Evolutionary conservation across 2,329 filamentous ascomycete genomes (phyloP), one percentile per base, ranked within the genome.

Genomic region (Knoxdaviesia capensis): DNA sequence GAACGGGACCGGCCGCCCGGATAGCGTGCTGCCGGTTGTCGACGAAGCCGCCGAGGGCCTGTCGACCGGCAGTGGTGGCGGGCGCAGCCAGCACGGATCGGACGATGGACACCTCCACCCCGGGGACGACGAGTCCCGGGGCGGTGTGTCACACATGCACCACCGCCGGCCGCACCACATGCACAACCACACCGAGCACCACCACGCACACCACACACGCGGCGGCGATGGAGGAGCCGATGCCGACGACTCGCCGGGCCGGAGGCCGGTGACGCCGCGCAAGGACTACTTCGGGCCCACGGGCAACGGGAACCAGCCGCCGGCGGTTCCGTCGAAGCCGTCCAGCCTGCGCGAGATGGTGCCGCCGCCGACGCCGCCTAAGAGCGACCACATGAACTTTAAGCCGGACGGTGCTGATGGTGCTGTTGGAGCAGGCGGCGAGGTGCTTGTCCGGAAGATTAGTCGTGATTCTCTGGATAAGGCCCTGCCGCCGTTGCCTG

Each of bases 31-130:
- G 2, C 88, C 88, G 0, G 78, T 94, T 7, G 86, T 96, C 6
- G 83, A 94, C 50, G 88, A 96, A 59, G 80, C 76, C n/a, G 81
- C 76, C 5, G 88, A 94, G 57, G 77, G 68, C 7, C 72, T 68
- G 6, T 83, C 79, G 45, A 68, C 75, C 29, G 74, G 75, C 2
- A 71, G 38, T 6, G 43, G 68, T 31, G 68, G 68, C 42, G 74
- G 71, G 52, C 66, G 65, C 28, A 60, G 62, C 44, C 71, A 69
- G 10, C 31, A 41, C 32, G 37, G n/a, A n/a, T n/a, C n/a, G n/a
- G n/a, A n/a, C n/a, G n/a, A n/a, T n/a, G n/a, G n/a, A n/a, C n/a
- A n/a, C n/a, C n/a, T n/a, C n/a, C n/a, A n/a, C n/a, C n/a, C n/a
- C n/a, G n/a, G 20, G 20, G 20, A 20, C 20, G 20, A 20, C 20